Evolutionary conservation across 768 basidiomycete genomes (phyloP).

Genomic region (Coprinopsis cinerea): DNA sequence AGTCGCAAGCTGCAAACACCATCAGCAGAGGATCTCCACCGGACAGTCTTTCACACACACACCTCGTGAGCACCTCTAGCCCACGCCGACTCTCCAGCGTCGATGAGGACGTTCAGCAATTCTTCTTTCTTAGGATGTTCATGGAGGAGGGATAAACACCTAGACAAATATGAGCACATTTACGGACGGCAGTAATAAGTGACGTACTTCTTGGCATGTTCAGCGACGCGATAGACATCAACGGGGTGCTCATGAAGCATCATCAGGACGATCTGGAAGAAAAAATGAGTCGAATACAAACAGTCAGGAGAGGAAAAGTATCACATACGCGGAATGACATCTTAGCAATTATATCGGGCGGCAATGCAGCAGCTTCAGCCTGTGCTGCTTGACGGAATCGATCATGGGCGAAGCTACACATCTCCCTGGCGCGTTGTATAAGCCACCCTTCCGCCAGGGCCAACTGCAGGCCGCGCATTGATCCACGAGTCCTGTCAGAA

Average conservation of each 20-base stretch:
- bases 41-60: constrained; percentile 1
- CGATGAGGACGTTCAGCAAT: constrained; percentile 52
- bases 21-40: background rate
- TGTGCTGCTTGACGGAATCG: constrained; percentile 70
- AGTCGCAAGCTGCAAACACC: constrained; percentile 43
- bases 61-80: constrained; percentile 74
- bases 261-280: constrained; percentile 58
- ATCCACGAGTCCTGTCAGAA: constrained; percentile 40
- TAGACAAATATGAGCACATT: constrained; percentile 19
- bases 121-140: constrained; percentile 59
- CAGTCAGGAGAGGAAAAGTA: background rate
- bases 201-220: constrained; percentile 57
- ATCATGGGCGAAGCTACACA: constrained; percentile 74
- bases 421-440: constrained; percentile 63
- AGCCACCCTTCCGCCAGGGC: constrained; percentile 73
- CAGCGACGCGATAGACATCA: constrained; percentile 65
- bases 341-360: constrained; percentile 45
- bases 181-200: background rate
- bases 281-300: constrained; percentile 6
- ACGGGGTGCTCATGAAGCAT: constrained; percentile 57
- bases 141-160: constrained; percentile 56
- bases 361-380: constrained; percentile 47
- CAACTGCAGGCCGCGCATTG: constrained; percentile 62
- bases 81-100: constrained; percentile 68
- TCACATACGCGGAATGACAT: constrained; percentile 62